These are phyloP conservation scores for Pyrus hybrid DNA, from an alignment of 331 rosid species.

Conservation along the genomic window DNA sequence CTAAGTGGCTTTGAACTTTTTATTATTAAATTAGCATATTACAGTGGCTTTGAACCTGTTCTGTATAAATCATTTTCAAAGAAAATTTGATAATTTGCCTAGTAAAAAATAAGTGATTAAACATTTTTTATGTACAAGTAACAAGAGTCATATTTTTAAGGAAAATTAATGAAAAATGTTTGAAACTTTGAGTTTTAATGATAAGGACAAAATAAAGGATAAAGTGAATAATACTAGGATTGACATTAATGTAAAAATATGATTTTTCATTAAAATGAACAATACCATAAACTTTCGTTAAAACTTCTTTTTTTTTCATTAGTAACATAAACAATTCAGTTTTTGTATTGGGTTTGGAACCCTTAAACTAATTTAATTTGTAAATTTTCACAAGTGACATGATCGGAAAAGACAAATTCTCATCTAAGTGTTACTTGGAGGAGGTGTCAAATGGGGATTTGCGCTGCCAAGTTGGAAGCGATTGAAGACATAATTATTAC, in stretches of 20 bases:
- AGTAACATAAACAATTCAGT: background rate
- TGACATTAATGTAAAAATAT: too few relatives aligned
- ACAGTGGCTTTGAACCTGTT: too few relatives aligned
- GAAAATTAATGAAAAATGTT: too few relatives aligned
- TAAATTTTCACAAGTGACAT: background rate
- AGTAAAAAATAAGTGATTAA: background rate
- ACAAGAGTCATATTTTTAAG: background rate
- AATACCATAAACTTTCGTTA: too few relatives aligned
- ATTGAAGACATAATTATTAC: background rate
- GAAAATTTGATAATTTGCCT: background rate
- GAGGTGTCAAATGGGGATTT: background rate
- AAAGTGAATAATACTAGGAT: too few relatives aligned
- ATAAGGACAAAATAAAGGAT: too few relatives aligned
- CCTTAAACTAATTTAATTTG: background rate
- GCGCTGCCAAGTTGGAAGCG: background rate
- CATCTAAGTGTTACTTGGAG: too few relatives aligned
- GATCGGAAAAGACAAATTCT: background rate
- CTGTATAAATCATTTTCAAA: too few relatives aligned
- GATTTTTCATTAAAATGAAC: too few relatives aligned
- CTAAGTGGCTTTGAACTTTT: too few relatives aligned
- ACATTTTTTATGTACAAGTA: background rate
- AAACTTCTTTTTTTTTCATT: background rate
- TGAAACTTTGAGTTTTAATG: too few relatives aligned
- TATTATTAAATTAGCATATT: too few relatives aligned
- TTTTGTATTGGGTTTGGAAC: background rate